Base-by-base conservation (phyloP, 1,284 basidiomycete genomes). In the Ceratobasidium sp. region DNA sequence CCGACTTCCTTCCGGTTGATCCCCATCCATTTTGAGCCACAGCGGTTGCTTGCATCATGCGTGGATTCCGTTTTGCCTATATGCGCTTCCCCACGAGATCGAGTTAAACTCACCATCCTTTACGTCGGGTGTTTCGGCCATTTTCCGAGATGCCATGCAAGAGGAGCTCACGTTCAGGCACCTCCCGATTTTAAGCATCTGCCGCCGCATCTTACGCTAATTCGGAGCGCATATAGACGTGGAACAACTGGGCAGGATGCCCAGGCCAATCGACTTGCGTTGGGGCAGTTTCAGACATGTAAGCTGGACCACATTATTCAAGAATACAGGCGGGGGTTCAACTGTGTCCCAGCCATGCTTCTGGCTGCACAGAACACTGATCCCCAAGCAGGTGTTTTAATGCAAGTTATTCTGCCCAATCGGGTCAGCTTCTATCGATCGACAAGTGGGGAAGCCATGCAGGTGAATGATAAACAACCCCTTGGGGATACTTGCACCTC, bases 21-120 rank as follows among this genome's bases (percentile, higher is more conserved):
- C 43, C 61, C 43, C 43, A 63, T 46, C 61, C 61, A 14, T 29
- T 46, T 63, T 48, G 41, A 19, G 61, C 46, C 19, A 37, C 31
- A 7, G 46, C 27, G 16, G 13, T 58, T 58, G 16, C 29, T n/a
- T 19, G 56, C 63, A 46, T 64, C 43, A 53, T 29, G 48, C 63
- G 63, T 65, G 63, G 63, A 65, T 65, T 39, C 31, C 51, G 39
- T 29, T 48, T 24, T 65, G 63, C 48, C 9, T 65, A 53, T 53
- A 65, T 51, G 63, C 63, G 0, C 48, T 37, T 48, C 63, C 63
- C 63, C 19, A 51, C 9, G 11, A 62, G 37, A 29, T 43, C 22
- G 27, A 31, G 61, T 31, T 63, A 31, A 63, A 31, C 61, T 63
- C 8, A 3, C 11, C n/a, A n/a, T 16, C 61, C 61, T 63, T 37